phyloP scores from a whole-genome alignment of 352 stramenopile genomes.

The Globisporangium spinosum region DNA sequence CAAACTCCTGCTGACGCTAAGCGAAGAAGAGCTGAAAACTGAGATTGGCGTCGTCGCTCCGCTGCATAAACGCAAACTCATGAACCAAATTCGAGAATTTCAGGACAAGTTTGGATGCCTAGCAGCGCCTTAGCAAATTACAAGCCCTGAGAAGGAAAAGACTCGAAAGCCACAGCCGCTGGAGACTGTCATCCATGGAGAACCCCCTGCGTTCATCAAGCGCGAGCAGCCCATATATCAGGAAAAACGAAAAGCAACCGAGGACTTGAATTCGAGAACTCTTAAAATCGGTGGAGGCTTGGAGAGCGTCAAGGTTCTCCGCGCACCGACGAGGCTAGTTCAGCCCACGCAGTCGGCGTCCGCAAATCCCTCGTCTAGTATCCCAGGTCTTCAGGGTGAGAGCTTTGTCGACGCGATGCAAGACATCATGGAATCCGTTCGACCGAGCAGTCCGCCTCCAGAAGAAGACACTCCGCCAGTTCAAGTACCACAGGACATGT shows the following conservation, averaged over 20 bases:
- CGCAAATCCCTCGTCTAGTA: background rate
- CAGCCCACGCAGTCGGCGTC: background rate
- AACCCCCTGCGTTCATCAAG: slow-evolving; percentile 39
- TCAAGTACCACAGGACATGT: background rate
- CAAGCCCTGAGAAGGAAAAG: slow-evolving; percentile 13
- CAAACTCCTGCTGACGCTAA: slow-evolving; percentile 40
- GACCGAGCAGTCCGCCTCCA: slow-evolving; percentile 12
- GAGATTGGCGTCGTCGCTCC: slow-evolving; percentile 32
- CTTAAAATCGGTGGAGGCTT: background rate
- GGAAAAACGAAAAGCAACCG: slow-evolving; percentile 21
- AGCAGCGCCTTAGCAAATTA: background rate
- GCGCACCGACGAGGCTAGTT: slow-evolving; percentile 6
- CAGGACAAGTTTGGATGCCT: slow-evolving; percentile 32
- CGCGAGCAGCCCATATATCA: slow-evolving; percentile 35
- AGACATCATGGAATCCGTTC: slow-evolving; percentile 20
- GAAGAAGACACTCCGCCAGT: background rate
- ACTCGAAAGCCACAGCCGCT: slow-evolving; percentile 3
- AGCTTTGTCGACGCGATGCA: slow-evolving; percentile 26
- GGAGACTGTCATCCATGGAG: slow-evolving; percentile 12
- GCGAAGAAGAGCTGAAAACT: slow-evolving; percentile 30
- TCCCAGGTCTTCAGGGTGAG: slow-evolving; percentile 6
- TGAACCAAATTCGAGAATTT: slow-evolving; percentile 38
- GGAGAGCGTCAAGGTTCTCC: slow-evolving; percentile 5
- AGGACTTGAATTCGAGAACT: background rate
- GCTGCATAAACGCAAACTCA: slow-evolving; percentile 44